A percentile compares a stretch with the other conserved stretches of the same genome.
phyloP scores from a whole-genome alignment of 306 rosid species.

The Lathyrus sativus region DNA sequence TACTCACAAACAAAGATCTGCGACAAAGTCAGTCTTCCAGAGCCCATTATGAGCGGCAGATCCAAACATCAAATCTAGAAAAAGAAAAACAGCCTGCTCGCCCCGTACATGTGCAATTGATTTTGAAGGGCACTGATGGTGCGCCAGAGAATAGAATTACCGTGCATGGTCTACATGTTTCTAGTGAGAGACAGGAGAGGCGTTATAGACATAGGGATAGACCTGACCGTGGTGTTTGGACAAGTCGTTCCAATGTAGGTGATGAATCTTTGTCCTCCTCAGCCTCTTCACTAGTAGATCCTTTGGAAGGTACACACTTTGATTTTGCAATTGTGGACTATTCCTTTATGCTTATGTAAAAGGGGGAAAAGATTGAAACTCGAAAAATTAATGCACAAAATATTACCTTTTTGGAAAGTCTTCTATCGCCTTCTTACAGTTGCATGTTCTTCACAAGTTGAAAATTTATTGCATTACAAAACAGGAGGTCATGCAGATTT shows the following conservation, averaged over 20 bases:
- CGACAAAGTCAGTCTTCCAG: constrained; percentile 59
- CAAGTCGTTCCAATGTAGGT: constrained; percentile 54
- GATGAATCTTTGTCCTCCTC: constrained; percentile 46
- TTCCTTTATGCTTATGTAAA: constrained; percentile 17
- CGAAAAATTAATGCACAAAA: background rate
- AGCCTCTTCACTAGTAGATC: constrained; percentile 45
- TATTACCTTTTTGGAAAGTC: background rate
- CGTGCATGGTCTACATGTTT: constrained; percentile 50
- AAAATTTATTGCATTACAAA: constrained; percentile 28
- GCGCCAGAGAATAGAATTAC: constrained; percentile 48
- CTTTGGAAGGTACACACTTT: constrained; percentile 54
- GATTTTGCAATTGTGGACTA: constrained; percentile 6
- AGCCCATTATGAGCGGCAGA: constrained; percentile 48
- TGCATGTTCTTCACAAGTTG: background rate
- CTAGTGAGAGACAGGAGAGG: constrained; percentile 56
- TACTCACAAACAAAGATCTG: constrained; percentile 61
- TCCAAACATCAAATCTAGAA: constrained; percentile 49
- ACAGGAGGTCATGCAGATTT: constrained; percentile 45
- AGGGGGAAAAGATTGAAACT: background rate
- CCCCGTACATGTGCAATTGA: constrained; percentile 52
- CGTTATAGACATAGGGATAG: constrained; percentile 58
- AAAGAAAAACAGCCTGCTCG: constrained; percentile 57
- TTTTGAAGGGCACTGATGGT: constrained; percentile 60
- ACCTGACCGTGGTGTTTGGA: constrained; percentile 64
- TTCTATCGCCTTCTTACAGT: constrained; percentile 10